Conservation (phyloP, 148 eudicot genomes). For the Polygonum maritimum region DNA sequence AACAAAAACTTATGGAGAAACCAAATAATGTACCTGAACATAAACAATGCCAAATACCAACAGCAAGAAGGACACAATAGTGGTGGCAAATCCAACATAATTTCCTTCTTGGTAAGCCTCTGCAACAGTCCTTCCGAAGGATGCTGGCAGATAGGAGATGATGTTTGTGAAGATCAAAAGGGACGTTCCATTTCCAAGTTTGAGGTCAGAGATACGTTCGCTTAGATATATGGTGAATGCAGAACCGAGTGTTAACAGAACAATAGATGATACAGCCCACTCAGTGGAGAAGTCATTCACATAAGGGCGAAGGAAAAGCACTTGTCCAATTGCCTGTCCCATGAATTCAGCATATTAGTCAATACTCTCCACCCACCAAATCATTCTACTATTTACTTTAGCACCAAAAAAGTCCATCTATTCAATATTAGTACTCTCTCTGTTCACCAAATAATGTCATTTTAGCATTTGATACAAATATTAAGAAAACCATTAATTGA, state of each 20-base stretch:
- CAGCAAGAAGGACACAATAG: slow-evolving; percentile 50
- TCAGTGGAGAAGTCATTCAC: slow-evolving; percentile 82
- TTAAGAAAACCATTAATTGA: no score
- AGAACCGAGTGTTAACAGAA: slow-evolving; percentile 86
- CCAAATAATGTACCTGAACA: slow-evolving; percentile 63
- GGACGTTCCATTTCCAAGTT: slow-evolving; percentile 98
- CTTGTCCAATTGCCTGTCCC: slow-evolving; percentile 97
- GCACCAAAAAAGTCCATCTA: neutral
- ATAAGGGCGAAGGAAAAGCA: slow-evolving; percentile 88
- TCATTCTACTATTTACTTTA: neutral
- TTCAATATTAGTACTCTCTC: neutral
- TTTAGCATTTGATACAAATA: no score
- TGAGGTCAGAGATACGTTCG: slow-evolving; percentile 86
- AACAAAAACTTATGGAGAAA: neutral
- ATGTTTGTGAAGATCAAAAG: slow-evolving; percentile 95
- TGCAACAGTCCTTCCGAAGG: slow-evolving; percentile 92
- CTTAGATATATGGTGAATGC: slow-evolving; percentile 85
- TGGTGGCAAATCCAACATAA: slow-evolving; percentile 66
- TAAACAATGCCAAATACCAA: slow-evolving; percentile 94
- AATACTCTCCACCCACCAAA: neutral
- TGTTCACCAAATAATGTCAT: no score
- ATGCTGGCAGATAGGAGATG: slow-evolving; percentile 93
- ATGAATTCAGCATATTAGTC: slow-evolving; percentile 7
- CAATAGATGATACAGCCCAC: slow-evolving; percentile 82
- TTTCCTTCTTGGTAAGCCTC: slow-evolving; percentile 91